Base-by-base conservation (phyloP, 177 flowering plant species). In the Telopea speciosissima region DNA sequence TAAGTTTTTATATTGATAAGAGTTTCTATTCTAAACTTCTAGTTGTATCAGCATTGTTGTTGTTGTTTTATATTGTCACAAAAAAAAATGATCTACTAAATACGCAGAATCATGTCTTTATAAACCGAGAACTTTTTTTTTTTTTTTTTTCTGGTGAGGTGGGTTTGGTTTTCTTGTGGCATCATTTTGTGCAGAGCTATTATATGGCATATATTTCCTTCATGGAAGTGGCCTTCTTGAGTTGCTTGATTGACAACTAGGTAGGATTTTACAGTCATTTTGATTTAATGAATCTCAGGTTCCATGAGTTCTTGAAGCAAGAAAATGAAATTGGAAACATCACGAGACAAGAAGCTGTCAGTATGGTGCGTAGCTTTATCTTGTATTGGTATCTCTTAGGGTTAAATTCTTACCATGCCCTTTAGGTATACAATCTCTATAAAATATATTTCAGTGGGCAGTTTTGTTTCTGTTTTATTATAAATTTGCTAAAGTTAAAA, bases 321-420 rank as follows among this genome's bases (percentile, higher is more conserved):
- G 97, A 88, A 80, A 93, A 93, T 88, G 99, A 96, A 82, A 87
- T 90, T 56, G 99, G 99, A 80, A 96, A 90, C 77, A 89, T 96
- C 69, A 96, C 97, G 63, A 86, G 99, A 74, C 99, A 96, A 82
- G 99, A 96, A 80, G 99, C 99, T 81, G 99, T 96, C 54, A 96
- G 99, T 86, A 96, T 96, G 99, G 99, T 96, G 73, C 22, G 89
- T 40, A 73, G 45, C 68, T 78, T 67, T 14, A 62, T 54, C 25
- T 68, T 10, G n/a, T 42, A 60, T 11, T 36, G 36, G 16, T 71
- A 54, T 68, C 40, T 40, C 40, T 40, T 62, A 26, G 6, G 60
- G 17, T 59, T 10, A 11, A 24, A 21, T 28, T 58, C 26, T 60
- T 58, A n/a, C 42, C 59, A 24, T 68, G 33, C 24, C 23, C 24